Percentiles rank a stretch among this genome's conserved stretches.
Evolutionary conservation across 1,284 basidiomycete genomes (phyloP).

Genomic region (Volvariella surrecta): DNA sequence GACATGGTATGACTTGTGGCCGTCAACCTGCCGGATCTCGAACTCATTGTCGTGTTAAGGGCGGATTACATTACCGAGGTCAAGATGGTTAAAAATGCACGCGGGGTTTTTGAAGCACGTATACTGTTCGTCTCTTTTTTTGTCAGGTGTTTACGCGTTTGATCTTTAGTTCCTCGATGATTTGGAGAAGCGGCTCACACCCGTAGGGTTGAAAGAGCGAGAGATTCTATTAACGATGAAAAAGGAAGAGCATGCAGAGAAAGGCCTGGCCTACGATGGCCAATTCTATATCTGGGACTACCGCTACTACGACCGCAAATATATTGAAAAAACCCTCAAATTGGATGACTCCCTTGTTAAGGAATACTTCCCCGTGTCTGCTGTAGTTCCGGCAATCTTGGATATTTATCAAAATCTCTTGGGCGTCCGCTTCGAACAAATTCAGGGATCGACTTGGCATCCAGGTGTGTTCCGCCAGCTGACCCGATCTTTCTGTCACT

Average conservation of each 20-base stretch:
- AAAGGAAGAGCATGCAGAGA: conserved; percentile 55
- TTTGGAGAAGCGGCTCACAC: conserved; percentile 64
- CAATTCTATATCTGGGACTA: conserved; percentile 69
- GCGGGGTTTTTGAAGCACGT: conserved; percentile 44
- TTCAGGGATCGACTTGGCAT: conserved; percentile 61
- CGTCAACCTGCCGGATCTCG: background rate
- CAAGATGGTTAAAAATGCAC: conserved; percentile 75
- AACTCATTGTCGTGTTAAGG: conserved; percentile 20
- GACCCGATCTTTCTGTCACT: background rate
- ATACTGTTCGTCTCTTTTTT: background rate
- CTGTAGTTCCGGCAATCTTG: conserved; percentile 73
- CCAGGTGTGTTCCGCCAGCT: conserved; percentile 37
- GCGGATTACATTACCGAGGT: conserved; percentile 75
- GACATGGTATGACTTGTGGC: conserved; percentile 39
- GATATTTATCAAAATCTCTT: conserved; percentile 76
- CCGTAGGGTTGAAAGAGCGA: conserved; percentile 61
- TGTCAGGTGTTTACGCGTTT: conserved; percentile 1
- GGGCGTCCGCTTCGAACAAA: conserved; percentile 61
- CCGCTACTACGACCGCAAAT: conserved; percentile 65
- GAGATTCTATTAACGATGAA: conserved; percentile 63
- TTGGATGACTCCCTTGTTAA: conserved; percentile 73
- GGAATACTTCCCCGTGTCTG: conserved; percentile 79
- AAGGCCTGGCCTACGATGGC: conserved; percentile 53
- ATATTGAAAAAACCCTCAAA: conserved; percentile 53
- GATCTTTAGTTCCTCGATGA: conserved; percentile 52